Percentiles rank a stretch among this genome's conserved stretches.
Evolutionary conservation across 2,329 filamentous ascomycete genomes (phyloP).

Genomic region (Knufia fluminis): DNA sequence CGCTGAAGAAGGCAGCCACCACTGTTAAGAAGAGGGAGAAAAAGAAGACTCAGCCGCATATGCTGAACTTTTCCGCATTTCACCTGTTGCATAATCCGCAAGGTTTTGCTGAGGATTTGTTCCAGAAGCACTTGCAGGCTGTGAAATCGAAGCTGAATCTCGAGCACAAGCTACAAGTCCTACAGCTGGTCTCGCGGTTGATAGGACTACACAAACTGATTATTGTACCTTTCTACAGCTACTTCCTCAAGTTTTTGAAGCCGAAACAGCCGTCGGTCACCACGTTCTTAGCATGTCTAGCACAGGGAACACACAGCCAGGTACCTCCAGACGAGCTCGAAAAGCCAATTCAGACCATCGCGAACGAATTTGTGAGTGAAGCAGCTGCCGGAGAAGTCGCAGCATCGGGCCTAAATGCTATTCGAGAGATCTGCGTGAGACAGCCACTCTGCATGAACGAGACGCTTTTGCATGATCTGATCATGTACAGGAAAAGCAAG

Average conservation of each 20-base stretch:
- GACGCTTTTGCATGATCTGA: slow-evolving; percentile 87
- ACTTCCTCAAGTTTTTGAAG: slow-evolving; percentile 87
- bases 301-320: slow-evolving; percentile 81
- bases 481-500: slow-evolving; percentile 93
- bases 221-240: slow-evolving; percentile 84
- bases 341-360: slow-evolving; percentile 86
- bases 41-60: slow-evolving; percentile 79
- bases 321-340: slow-evolving; percentile 90
- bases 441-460: slow-evolving; percentile 96
- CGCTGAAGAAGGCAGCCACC: slow-evolving; percentile 70
- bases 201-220: slow-evolving; percentile 90
- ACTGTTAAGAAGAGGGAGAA: slow-evolving; percentile 73
- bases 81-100: slow-evolving; percentile 92
- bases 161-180: slow-evolving; percentile 79
- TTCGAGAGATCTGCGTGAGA: slow-evolving; percentile 83
- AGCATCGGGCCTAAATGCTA: slow-evolving; percentile 84
- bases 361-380: slow-evolving; percentile 96
- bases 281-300: slow-evolving; percentile 82
- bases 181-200: slow-evolving; percentile 83
- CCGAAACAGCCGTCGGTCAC: slow-evolving; percentile 84
- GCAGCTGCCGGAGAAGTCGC: slow-evolving; percentile 84
- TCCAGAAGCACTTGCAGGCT: slow-evolving; percentile 82
- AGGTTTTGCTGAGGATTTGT: slow-evolving; percentile 81
- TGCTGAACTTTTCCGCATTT: slow-evolving; percentile 90
- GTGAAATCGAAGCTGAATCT: slow-evolving; percentile 75